Percentiles rank a stretch among this genome's conserved stretches.
These are phyloP conservation scores for Sisymbrium altissimum DNA, from an alignment of 345 rosid genomes.

Conservation along the genomic window DNA sequence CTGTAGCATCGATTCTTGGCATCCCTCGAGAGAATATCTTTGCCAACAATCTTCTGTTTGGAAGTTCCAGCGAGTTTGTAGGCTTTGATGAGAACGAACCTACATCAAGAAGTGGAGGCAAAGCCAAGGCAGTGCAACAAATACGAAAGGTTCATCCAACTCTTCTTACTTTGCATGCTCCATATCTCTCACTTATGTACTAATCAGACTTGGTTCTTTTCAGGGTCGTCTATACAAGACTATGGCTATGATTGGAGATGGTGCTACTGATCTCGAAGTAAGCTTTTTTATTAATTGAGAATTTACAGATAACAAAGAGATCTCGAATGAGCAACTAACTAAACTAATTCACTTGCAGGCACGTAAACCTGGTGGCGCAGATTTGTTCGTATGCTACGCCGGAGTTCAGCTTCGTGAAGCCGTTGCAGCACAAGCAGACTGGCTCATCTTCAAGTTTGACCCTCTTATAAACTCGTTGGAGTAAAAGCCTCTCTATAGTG, in stretches of 20 bases:
- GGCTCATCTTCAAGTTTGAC: constrained; percentile 68
- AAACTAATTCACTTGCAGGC: constrained; percentile 45
- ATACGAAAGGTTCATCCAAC: constrained; percentile 56
- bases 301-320: background rate
- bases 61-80: constrained; percentile 63
- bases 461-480: constrained; percentile 57
- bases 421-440: constrained; percentile 87
- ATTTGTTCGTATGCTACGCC: constrained; percentile 77
- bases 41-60: constrained; percentile 83
- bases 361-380: constrained; percentile 85
- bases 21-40: constrained; percentile 76
- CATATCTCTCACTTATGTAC: constrained; percentile 18
- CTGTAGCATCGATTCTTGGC: constrained; percentile 82
- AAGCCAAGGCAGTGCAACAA: constrained; percentile 86
- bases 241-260: constrained; percentile 95
- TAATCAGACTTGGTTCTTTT: constrained; percentile 1
- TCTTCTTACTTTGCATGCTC: background rate
- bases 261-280: constrained; percentile 98
- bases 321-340: constrained; percentile 1
- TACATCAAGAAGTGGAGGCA: constrained; percentile 96
- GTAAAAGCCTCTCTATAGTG: constrained; percentile 11
- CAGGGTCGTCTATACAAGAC: constrained; percentile 73
- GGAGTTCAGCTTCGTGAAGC: constrained; percentile 84
- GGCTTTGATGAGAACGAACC: constrained; percentile 87
- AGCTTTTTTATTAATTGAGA: background rate